These are phyloP conservation scores for Malus hybrid DNA, from an alignment of 331 rosid genomes.

Conservation along the genomic window DNA sequence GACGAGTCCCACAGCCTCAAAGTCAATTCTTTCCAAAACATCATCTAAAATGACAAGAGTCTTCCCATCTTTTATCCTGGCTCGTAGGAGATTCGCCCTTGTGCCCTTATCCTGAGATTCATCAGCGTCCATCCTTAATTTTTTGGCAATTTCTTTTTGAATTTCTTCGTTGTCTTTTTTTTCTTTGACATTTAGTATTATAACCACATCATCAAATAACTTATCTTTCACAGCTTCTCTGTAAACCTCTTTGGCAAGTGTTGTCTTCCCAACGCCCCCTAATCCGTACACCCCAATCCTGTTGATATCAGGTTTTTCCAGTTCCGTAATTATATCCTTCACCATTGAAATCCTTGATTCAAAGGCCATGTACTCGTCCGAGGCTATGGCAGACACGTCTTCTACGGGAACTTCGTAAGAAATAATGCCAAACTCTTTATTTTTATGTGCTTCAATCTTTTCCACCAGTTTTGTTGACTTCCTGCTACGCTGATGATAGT, in stretches of 20 bases:
- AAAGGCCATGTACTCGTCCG: not conserved
- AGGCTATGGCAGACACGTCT: not conserved
- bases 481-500: not conserved
- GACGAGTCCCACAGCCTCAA: not conserved
- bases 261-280: no score
- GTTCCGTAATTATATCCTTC: no score
- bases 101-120: not conserved
- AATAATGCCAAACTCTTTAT: not conserved
- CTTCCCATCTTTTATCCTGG: not conserved
- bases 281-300: no score
- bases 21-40: not conserved
- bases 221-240: not conserved
- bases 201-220: not conserved
- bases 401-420: not conserved
- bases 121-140: rapidly evolving
- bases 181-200: not conserved
- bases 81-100: not conserved
- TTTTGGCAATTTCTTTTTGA: not conserved
- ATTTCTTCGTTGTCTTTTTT: not conserved
- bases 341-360: not conserved
- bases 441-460: not conserved
- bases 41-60: conserved; percentile 14
- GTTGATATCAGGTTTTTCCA: no score
- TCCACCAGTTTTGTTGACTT: not conserved
- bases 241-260: no score